Evolutionary conservation across 805 yeast species (phyloP), one percentile per base, ranked within the genome.

Genomic region (Kurtzmaniella cleridarum): DNA sequence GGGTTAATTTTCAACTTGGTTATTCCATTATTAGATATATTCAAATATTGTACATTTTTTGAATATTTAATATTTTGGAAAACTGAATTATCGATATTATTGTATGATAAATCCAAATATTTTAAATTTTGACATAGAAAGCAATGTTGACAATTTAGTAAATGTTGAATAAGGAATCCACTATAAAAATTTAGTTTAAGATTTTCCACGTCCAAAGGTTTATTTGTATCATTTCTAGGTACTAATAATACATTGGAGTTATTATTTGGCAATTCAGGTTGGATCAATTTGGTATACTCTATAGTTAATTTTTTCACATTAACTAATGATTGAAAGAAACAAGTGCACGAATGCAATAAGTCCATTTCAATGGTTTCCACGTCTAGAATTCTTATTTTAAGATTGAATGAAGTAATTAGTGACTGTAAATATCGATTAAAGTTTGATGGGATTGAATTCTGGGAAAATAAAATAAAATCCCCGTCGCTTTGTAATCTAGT

Each of bases 11-110:
- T 47, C 3, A 33, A 29, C 27, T 46, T 43, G 37, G 42, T 44
- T n/a, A 60, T 17, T 29, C 36, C 47, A 38, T 62, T 62, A 40
- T 59, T 59, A 4, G 65, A 56, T n/a, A 60, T 43, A 33, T 57
- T 54, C 28, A 61, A 41, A 10, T 44, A 20, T 29, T 39, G 36
- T 24, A 62, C 35, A 17, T 41, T 34, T 0, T 38, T 5, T 1
- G 66, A 64, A 29, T 61, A 50, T 11, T 34, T 20, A 5, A 59
- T 33, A 11, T 30, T 12, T 3, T 48, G 26, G 14, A 60, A 33
- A 14, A 33, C 38, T 15, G 23, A 31, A 34, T 59, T 60, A n/a
- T 43, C 39, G 11, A 62, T 41, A 10, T 47, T 45, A 32, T 59
- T 61, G 42, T 40, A 62, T 3, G 65, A 59, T 30, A 62, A 43